Base-by-base conservation (phyloP, 345 rosid genomes). In the Ceriops tagal region DNA sequence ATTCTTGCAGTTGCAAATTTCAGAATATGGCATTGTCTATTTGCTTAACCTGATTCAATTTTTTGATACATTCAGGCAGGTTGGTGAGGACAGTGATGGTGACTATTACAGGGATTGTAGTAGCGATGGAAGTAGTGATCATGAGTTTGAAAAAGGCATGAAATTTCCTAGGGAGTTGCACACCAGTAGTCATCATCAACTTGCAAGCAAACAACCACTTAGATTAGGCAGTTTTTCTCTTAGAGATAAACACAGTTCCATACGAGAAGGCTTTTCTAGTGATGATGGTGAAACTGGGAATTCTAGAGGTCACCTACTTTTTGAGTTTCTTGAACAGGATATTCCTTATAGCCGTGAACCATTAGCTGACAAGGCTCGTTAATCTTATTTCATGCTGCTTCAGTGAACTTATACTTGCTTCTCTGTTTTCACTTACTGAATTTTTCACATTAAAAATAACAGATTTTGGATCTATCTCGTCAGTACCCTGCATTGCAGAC, bases 341-440 rank as follows among this genome's bases (percentile, higher is more conserved):
- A 61, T 65, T 46, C 82, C 82, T 64, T 69, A 79, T 49, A 49
- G 79, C 51, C 83, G 80, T 58, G 77, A 73, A 76, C 75, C 83
- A 61, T 76, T 80, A 58, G 75, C 67, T 30, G 80, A 80, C 58
- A 80, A 76, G 93, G 59, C 59, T 21, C 24, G 59, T 56, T 15
- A 22, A 22, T 56, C 28, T 56, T 10, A 27, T 56, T 24, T 56
- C 9, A 21, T 56, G 39, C 30, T 62, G 24, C 35, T 56, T 30
- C 1, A 5, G 10, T 31, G 13, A 2, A 21, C 19, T 66, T 20
- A 16, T 47, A 8, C 63, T 16, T 53, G 19, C 8, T 16, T 8
- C 67, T 8, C 20, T 58, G 39, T 28, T 5, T 49, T 58, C n/a
- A 43, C 16, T 13, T 70, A 13, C 59, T 70, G 31, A 56, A 13